Evolutionary conservation across 192 early-diverging fungal genomes (phyloP).

Genomic region (Umbelopsis ramanniana): DNA sequence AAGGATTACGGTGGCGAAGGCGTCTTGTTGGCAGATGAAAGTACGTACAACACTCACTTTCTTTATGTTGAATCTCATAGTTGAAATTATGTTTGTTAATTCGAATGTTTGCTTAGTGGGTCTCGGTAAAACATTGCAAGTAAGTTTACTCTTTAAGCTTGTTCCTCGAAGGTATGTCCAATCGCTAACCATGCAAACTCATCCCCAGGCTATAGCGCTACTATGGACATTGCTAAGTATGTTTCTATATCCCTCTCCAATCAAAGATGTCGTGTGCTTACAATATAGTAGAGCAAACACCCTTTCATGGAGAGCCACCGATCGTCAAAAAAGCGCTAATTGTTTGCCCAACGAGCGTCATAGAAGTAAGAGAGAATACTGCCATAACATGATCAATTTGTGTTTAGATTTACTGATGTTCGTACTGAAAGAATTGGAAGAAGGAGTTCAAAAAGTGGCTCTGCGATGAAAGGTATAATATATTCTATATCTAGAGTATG

Average conservation of each 20-base stretch:
- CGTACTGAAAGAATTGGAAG: constrained; percentile 47
- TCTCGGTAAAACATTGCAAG: constrained; percentile 27
- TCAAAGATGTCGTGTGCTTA: neutral
- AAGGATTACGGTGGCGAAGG: constrained; percentile 46
- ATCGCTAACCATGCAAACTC: neutral
- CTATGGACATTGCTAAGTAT: constrained; percentile 32
- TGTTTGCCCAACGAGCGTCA: constrained; percentile 52
- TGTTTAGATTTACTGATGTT: neutral
- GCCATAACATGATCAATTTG: neutral
- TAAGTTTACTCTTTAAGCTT: neutral
- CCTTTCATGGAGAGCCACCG: constrained; percentile 42
- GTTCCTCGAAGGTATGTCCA: neutral
- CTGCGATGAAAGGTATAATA: constrained; percentile 41
- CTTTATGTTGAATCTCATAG: neutral
- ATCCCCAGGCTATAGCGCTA: constrained; percentile 20
- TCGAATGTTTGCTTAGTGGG: constrained; percentile 8
- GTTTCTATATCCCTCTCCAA: neutral
- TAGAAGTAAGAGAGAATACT: constrained; percentile 27
- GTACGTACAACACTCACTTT: constrained; percentile 15
- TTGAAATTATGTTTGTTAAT: neutral
- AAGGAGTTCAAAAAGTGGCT: constrained; percentile 62
- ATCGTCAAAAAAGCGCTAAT: constrained; percentile 44
- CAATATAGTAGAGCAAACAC: constrained; percentile 41
- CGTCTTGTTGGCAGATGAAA: constrained; percentile 42
- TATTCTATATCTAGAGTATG: neutral